Base-by-base conservation (phyloP, 2,329 filamentous ascomycete species). In the Huntiella decipiens region DNA sequence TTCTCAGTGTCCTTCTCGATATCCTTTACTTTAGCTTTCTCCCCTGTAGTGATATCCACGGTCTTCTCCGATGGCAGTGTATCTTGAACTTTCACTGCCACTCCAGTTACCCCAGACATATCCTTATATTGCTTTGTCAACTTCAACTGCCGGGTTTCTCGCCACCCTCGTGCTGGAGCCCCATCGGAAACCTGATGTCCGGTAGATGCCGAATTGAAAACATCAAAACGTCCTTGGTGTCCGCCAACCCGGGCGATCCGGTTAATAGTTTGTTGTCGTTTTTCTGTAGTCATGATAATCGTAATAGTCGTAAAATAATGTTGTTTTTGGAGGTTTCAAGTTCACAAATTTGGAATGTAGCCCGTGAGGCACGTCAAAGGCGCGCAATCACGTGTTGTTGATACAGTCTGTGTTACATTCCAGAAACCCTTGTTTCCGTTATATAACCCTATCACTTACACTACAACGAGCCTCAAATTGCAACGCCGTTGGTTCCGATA, bases 151-250 rank as follows among this genome's bases (percentile, higher is more conserved):
- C 83, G 73, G 11, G 75, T 79, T 43, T 76, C 67, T 17, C 82
- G 76, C 84, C 85, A 92, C 56, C 73, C 52, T 17, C 71, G 70
- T 2, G 73, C 71, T 1, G 79, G 67, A 3, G 65, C 62, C 49
- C 74, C 77, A 50, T 88, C 81, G 37, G 82, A 74, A 36, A 76
- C 71, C 61, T 93, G 86, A 58, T 94, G 84, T 39, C 83, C 83
- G 1, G 79, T 78, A 4, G 79, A 76, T 10, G 76, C 74, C 11
- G 77, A 78, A 61, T 85, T 85, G 76, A 77, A 82, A 4, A 74
- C 67, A 58, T 82, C 78, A 54, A 79, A 81, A 49, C 57, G 56
- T 61, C 59, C 33, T 55, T 58, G 16, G 70, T 66, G 42, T 65
- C 57, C 15, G 65, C 62, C 31, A 61, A 59, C 49, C 55, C 61